Evolutionary conservation across 148 eudicot species (phyloP).

Genomic region (Drosera capensis): DNA sequence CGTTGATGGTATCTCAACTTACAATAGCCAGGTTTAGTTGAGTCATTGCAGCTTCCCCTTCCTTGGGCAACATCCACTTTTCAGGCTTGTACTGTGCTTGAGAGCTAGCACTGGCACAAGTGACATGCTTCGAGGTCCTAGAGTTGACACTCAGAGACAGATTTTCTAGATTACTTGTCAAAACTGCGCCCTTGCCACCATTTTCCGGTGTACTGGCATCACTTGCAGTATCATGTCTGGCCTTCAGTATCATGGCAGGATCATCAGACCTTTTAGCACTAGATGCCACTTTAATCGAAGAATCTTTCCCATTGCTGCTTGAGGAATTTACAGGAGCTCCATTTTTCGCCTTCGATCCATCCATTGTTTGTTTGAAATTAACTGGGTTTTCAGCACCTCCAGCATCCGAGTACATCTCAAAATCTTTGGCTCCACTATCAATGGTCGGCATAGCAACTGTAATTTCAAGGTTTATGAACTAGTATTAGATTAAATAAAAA

Average conservation of each 20-base stretch:
- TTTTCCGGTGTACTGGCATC: conserved; percentile 17
- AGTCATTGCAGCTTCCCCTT: conserved; percentile 25
- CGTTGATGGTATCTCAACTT: conserved; percentile 23
- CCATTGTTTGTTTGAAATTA: conserved; percentile 11
- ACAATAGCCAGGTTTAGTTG: conserved; percentile 97
- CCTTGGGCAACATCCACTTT: conserved; percentile 67
- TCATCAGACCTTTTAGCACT: conserved; percentile 23
- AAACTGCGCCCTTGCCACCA: conserved; percentile 16
- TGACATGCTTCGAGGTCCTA: conserved; percentile 25
- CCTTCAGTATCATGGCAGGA: conserved; percentile 14
- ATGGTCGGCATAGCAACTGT: conserved; percentile 18
- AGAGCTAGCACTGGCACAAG: conserved; percentile 20
- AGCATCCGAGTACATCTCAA: conserved; percentile 8
- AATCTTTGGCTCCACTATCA: conserved; percentile 11
- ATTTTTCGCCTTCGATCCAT: conserved; percentile 5
- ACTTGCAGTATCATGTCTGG: conserved; percentile 10
- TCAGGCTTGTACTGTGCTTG: conserved; percentile 55
- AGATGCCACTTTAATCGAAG: conserved; percentile 17
- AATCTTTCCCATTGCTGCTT: conserved; percentile 12
- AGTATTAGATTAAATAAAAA: not conserved
- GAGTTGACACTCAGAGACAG: conserved; percentile 30
- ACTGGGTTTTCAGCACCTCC: conserved; percentile 2
- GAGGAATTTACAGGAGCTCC: conserved; percentile 8
- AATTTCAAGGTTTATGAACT: conserved; percentile 1
- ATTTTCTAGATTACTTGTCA: conserved; percentile 20